Conservation (phyloP, 2,329 filamentous ascomycete species). For the Stemphylium beticola region DNA sequence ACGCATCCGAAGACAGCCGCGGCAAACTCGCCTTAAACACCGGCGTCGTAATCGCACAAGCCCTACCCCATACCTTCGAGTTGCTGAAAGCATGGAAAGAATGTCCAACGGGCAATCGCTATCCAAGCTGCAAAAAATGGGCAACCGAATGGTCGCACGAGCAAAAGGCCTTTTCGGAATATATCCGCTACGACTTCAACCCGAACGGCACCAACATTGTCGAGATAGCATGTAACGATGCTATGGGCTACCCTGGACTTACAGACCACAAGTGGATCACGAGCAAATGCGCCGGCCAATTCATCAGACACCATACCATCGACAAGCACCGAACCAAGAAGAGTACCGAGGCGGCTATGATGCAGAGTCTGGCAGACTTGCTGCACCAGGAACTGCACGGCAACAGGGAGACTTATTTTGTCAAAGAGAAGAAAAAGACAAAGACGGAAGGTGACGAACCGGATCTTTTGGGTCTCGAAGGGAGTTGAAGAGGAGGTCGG, state of each 20-base stretch:
- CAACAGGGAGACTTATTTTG: conserved; percentile 14
- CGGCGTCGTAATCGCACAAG: conserved; percentile 50
- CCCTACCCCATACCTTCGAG: conserved; percentile 30
- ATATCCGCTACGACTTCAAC: conserved; percentile 44
- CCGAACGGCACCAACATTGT: conserved; percentile 32
- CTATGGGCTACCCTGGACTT: conserved; percentile 40
- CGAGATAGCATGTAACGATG: conserved; percentile 45
- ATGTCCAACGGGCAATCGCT: conserved; percentile 36
- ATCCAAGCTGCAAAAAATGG: conserved; percentile 37
- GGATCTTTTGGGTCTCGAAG: background rate
- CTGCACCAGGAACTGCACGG: conserved; percentile 16
- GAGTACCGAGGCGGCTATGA: conserved; percentile 22
- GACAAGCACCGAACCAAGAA: conserved; percentile 24
- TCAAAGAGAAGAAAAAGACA: conserved; percentile 7
- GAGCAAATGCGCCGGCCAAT: conserved; percentile 34
- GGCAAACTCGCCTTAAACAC: conserved; percentile 48
- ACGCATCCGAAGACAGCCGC: conserved; percentile 45
- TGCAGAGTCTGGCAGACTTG: conserved; percentile 19
- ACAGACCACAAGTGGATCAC: conserved; percentile 12
- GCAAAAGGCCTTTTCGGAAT: conserved; percentile 44
- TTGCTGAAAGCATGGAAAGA: conserved; percentile 42
- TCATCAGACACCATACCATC: conserved; percentile 38
- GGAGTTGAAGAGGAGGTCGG: too few relatives aligned
- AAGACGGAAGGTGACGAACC: background rate
- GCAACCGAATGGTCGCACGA: conserved; percentile 40